Evolutionary conservation across 2,329 filamentous ascomycete species (phyloP).

Genomic region (Ciborinia camelliae): DNA sequence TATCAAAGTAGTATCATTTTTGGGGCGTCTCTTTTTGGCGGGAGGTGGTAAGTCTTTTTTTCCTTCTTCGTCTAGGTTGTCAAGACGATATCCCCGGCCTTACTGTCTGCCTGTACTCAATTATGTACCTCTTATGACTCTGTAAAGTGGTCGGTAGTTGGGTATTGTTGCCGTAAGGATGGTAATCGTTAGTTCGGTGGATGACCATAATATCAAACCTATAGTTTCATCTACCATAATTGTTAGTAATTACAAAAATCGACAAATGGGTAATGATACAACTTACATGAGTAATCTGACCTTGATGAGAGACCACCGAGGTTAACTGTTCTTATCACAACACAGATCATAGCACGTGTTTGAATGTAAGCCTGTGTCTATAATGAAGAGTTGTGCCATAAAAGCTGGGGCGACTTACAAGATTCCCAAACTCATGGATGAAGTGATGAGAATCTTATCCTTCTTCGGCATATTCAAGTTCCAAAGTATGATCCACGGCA

Average conservation of each 20-base stretch:
- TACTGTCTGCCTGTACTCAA: not conserved
- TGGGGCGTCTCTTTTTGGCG: not conserved
- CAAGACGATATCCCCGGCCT: not conserved
- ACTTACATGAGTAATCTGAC: slow-evolving; percentile 7
- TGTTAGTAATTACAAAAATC: not conserved
- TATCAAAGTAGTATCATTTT: not conserved
- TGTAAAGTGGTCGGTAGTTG: slow-evolving; percentile 33
- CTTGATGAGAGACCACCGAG: not conserved
- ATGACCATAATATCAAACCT: slow-evolving; percentile 46
- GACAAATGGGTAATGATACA: not conserved
- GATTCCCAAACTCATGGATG: slow-evolving; percentile 39
- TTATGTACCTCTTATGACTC: not conserved
- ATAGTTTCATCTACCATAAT: slow-evolving; percentile 29
- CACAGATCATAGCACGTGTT: not conserved
- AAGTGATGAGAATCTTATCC: slow-evolving; percentile 40
- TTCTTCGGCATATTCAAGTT: slow-evolving; percentile 39
- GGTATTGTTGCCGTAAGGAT: slow-evolving; percentile 37
- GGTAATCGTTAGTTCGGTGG: slow-evolving; percentile 37
- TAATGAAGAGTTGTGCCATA: not conserved
- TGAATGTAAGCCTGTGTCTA: not conserved
- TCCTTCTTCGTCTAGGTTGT: not conserved
- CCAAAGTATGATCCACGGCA: slow-evolving; percentile 42
- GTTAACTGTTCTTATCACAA: not conserved
- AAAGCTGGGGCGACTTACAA: not conserved
- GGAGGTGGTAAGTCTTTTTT: not conserved